phyloP scores from a whole-genome alignment of 2,329 filamentous ascomycete species.

The Aspergillus fructus region DNA sequence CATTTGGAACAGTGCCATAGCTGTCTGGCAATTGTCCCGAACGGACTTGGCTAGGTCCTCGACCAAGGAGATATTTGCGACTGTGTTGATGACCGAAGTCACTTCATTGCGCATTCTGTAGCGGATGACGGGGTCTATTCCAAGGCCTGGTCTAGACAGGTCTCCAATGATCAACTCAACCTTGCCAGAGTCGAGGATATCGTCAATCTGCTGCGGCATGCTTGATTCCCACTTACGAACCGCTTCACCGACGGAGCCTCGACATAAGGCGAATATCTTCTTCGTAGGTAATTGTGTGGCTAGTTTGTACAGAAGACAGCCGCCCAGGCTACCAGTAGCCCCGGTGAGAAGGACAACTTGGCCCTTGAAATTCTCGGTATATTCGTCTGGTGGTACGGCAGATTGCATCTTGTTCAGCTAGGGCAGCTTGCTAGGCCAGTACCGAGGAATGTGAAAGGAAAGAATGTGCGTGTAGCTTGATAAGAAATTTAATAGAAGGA shows the following conservation, averaged over 20 bases:
- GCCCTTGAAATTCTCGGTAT: neutral
- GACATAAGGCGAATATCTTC: conserved; percentile 16
- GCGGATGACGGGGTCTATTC: conserved; percentile 6
- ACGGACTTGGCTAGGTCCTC: conserved; percentile 13
- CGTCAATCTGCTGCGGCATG: conserved; percentile 21
- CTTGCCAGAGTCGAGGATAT: conserved; percentile 21
- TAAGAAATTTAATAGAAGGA: no score
- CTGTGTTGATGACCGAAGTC: conserved; percentile 19
- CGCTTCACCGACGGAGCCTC: conserved; percentile 9
- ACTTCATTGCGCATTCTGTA: conserved; percentile 10
- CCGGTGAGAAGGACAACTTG: conserved; percentile 21
- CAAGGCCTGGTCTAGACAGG: conserved; percentile 14
- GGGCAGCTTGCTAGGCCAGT: no score
- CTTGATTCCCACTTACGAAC: conserved; percentile 13
- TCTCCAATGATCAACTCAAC: conserved; percentile 19
- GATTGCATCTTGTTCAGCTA: neutral
- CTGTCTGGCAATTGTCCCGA: conserved; percentile 15
- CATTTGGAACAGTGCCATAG: conserved; percentile 2
- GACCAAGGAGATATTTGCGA: conserved; percentile 17
- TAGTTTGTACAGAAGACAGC: conserved; percentile 21
- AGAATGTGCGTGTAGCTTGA: no score
- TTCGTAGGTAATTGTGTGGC: conserved; percentile 16
- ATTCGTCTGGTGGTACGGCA: neutral
- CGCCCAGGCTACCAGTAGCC: conserved; percentile 17
- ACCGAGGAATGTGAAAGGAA: no score